phyloP scores from a whole-genome alignment of 768 basidiomycete genomes.

The Tulasnella sp. region DNA sequence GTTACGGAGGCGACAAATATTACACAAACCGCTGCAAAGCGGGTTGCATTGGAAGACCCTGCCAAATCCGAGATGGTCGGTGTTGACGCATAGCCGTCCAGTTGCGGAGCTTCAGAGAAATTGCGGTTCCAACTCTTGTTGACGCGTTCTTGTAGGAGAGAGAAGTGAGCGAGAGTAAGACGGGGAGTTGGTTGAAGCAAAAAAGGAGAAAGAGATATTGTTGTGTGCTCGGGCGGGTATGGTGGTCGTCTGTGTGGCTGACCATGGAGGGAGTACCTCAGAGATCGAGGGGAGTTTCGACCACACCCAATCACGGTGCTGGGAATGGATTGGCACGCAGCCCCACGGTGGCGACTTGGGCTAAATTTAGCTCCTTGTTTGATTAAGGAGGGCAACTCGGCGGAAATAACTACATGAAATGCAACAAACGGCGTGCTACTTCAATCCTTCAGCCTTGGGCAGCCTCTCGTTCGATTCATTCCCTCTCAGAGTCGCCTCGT shows the following conservation, averaged over 20 bases:
- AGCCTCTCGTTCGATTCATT: not conserved
- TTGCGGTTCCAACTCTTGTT: not conserved
- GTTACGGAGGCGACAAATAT: constrained; percentile 29
- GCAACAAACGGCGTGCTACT: not conserved
- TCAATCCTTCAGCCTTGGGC: not conserved
- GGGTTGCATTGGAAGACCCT: constrained; percentile 22
- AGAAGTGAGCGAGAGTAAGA: not conserved
- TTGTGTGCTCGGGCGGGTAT: not conserved
- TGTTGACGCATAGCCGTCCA: not conserved
- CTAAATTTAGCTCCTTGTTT: too few relatives aligned
- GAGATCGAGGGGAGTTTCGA: not conserved
- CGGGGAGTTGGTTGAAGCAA: not conserved
- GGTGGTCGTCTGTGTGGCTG: not conserved
- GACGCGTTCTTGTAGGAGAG: not conserved
- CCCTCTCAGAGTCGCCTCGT: constrained; percentile 1
- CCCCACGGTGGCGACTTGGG: not conserved
- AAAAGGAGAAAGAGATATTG: not conserved
- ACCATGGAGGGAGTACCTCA: not conserved
- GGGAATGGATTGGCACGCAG: not conserved
- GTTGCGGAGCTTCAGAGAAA: not conserved
- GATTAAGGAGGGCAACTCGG: not conserved
- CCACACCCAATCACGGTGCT: constrained; percentile 2
- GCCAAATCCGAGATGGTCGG: not conserved
- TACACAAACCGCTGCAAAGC: constrained; percentile 2
- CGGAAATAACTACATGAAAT: not conserved